Conservation (phyloP, 1,284 basidiomycete genomes). For the Malassezia sympodialis region DNA sequence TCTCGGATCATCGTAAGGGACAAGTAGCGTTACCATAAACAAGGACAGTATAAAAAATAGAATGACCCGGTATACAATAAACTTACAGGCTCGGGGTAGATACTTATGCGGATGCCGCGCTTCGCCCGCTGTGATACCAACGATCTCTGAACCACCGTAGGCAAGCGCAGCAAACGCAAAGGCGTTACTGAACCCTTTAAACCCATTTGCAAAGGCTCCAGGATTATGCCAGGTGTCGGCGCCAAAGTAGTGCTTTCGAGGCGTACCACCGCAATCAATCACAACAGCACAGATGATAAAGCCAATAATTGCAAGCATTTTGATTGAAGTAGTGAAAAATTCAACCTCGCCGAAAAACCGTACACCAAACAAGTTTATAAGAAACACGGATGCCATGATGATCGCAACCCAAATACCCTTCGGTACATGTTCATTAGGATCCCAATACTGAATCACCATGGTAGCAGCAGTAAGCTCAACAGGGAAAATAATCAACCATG, state of each 20-base stretch:
- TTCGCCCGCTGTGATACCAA: conserved; percentile 70
- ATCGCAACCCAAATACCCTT: conserved; percentile 60
- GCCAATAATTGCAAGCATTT: conserved; percentile 41
- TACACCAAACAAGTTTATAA: conserved; percentile 64
- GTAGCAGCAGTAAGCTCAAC: conserved; percentile 37
- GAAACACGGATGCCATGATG: conserved; percentile 61
- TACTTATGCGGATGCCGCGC: conserved; percentile 49
- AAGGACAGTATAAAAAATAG: conserved; percentile 54
- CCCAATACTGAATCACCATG: conserved; percentile 40
- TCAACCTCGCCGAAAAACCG: conserved; percentile 41
- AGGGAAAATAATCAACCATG: conserved; percentile 42
- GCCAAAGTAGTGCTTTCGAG: conserved; percentile 8
- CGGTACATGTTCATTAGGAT: conserved; percentile 29
- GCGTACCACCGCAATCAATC: conserved; percentile 41
- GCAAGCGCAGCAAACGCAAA: conserved; percentile 63
- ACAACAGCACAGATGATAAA: conserved; percentile 39
- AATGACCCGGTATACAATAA: conserved; percentile 47
- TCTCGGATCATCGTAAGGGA: conserved; percentile 5
- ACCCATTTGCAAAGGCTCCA: conserved; percentile 11
- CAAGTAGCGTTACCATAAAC: conserved; percentile 46
- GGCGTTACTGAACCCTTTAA: conserved; percentile 41
- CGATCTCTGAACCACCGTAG: conserved; percentile 71
- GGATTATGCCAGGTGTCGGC: conserved; percentile 1
- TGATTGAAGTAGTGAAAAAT: conserved; percentile 51
- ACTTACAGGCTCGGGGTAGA: conserved; percentile 31